Conservation (phyloP, 352 stramenopile species). For the Globisporangium emineosum region DNA sequence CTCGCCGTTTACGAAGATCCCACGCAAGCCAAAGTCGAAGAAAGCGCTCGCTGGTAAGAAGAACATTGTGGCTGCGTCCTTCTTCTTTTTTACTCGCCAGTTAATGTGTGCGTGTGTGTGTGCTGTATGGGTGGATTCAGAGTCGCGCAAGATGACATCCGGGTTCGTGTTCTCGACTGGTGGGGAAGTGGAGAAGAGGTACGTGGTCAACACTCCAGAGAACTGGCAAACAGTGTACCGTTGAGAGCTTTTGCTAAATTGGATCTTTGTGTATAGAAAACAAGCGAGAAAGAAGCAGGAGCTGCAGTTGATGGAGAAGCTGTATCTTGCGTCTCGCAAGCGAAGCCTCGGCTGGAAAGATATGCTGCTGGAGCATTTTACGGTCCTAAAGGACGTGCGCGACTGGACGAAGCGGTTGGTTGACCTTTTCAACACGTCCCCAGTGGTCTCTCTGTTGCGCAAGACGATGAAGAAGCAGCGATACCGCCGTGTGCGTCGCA, state of each 20-base stretch:
- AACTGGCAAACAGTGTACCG: neutral
- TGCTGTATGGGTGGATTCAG: neutral
- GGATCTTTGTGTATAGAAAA: conserved; percentile 8
- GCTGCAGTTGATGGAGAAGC: conserved; percentile 38
- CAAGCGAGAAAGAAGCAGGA: conserved; percentile 36
- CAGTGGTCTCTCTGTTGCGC: conserved; percentile 10
- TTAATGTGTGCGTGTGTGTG: neutral
- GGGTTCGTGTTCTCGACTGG: conserved; percentile 21
- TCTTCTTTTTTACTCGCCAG: neutral
- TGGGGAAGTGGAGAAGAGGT: conserved; percentile 16
- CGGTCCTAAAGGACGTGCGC: conserved; percentile 35
- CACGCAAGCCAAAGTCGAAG: conserved; percentile 15
- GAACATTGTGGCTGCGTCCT: neutral
- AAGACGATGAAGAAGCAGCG: conserved; percentile 15
- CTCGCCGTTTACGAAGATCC: conserved; percentile 63
- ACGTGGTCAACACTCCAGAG: neutral
- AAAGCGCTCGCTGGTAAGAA: conserved; percentile 13
- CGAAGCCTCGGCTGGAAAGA: conserved; percentile 37
- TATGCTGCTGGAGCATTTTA: conserved; percentile 33
- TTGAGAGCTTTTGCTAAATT: neutral
- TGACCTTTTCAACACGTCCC: conserved; percentile 21
- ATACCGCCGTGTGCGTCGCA: conserved; percentile 14
- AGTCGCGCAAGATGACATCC: conserved; percentile 20
- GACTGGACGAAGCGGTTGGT: conserved; percentile 29
- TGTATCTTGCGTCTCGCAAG: conserved; percentile 42